Base-by-base conservation (phyloP, 805 yeast species). In the Hanseniaspora vineae region DNA sequence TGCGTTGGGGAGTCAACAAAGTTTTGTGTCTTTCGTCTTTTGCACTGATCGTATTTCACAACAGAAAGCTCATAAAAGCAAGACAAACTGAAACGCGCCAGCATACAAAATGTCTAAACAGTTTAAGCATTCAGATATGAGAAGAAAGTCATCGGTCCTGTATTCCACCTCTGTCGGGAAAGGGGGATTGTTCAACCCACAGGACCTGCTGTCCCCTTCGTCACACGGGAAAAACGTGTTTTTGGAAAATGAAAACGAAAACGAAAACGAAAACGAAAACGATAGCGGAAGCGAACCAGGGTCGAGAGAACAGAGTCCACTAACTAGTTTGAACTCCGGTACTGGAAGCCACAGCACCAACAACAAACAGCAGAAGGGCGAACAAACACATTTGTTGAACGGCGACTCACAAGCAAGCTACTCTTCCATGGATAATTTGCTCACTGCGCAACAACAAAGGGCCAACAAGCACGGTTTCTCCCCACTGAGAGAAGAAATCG, bases 131-230 rank as follows among this genome's bases (percentile, higher is more conserved):
- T 58, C 62, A 2, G 50, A 59, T 4, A 50, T 52, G 18, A 59
- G 57, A 49, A 55, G 64, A 42, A 56, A 63, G 18, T 58, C 66
- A 1, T 61, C 66, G 6, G 54, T 61, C 18, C 55, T 63, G 10
- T 61, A 58, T 46, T 63, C 67, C 5, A 58, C 60, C 6, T 59
- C 64, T 53, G 54, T 50, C 15, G 65, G 64, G n/a, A 63, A 61
- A 46, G 59, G 59, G 13, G 66, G 65, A 10, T 48, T 63, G 14
- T 61, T 54, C 44, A 52, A 55, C 11, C 65, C 67, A 2, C 51
- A 58, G 2, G 67, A 63, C 49, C 62, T 59, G 52, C 50, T 23
- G 29, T 23, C 4, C 29, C 8, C 29, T 8, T 23, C 29, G 29
- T 18, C 49, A 49, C 11, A 42, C 46, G 10, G 42, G 47, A 39